These are phyloP conservation scores for Spathaspora gorwiae DNA, from an alignment of 805 yeast genomes.

Conservation along the genomic window DNA sequence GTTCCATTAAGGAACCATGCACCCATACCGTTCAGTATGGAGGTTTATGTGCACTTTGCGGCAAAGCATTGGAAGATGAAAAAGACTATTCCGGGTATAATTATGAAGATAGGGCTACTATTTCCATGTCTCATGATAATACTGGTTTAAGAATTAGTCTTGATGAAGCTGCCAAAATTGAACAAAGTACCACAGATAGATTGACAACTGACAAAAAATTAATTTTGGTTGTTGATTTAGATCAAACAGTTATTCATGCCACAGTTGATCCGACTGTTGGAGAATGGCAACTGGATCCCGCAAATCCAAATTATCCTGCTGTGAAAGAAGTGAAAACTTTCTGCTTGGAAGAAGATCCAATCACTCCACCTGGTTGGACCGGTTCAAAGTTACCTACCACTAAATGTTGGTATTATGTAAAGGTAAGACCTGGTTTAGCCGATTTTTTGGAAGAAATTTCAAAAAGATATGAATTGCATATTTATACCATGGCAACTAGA, in stretches of 20 bases:
- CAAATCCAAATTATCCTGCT: constrained; percentile 79
- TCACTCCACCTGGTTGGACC: constrained; percentile 51
- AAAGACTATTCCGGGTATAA: constrained; percentile 70
- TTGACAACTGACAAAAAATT: constrained; percentile 61
- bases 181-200: constrained; percentile 57
- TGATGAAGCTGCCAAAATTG: constrained; percentile 83
- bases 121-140: constrained; percentile 85
- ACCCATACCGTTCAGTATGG: constrained; percentile 91
- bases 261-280: constrained; percentile 97
- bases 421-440: constrained; percentile 80
- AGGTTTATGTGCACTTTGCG: constrained; percentile 92
- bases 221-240: constrained; percentile 91
- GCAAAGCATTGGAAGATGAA: constrained; percentile 64
- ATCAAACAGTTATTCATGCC: constrained; percentile 96
- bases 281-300: constrained; percentile 87
- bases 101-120: constrained; percentile 72
- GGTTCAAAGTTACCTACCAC: constrained; percentile 59
- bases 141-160: constrained; percentile 78
- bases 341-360: constrained; percentile 69
- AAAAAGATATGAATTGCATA: constrained; percentile 78
- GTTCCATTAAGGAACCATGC: constrained; percentile 73
- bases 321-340: constrained; percentile 79
- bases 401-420: constrained; percentile 86
- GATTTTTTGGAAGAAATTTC: constrained; percentile 66
- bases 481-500: constrained; percentile 97